These are phyloP conservation scores for Babesia ovata DNA, from an alignment of 169 alveolate genomes.

Conservation along the genomic window DNA sequence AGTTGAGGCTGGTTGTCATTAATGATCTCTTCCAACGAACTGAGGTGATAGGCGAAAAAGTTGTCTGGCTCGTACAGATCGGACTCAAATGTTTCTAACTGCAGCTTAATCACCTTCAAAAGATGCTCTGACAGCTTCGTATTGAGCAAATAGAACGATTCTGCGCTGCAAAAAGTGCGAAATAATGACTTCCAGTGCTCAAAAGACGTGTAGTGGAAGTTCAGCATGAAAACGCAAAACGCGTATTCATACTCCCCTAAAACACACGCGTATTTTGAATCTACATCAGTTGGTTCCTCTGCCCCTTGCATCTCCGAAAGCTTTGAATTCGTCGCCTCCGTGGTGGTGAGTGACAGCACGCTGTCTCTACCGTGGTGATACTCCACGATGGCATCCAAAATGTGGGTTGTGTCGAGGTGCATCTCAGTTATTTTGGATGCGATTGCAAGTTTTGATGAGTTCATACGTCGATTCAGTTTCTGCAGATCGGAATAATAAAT, in stretches of 20 bases:
- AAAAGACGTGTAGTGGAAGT: slow-evolving; percentile 46
- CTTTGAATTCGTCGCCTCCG: not conserved
- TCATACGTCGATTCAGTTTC: slow-evolving; percentile 17
- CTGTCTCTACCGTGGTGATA: slow-evolving; percentile 7
- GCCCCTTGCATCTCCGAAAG: not conserved
- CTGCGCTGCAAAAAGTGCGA: slow-evolving; percentile 57
- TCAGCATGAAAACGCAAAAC: slow-evolving; percentile 50
- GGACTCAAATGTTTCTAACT: slow-evolving; percentile 51
- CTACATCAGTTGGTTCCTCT: not conserved
- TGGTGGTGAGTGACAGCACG: not conserved
- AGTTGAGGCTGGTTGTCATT: slow-evolving; percentile 33
- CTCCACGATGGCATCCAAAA: slow-evolving; percentile 36
- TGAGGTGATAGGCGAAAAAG: slow-evolving; percentile 50
- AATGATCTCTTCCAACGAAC: slow-evolving; percentile 37
- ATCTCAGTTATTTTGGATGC: slow-evolving; percentile 38
- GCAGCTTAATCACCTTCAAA: slow-evolving; percentile 31
- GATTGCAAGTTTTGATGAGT: not conserved
- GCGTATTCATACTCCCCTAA: slow-evolving; percentile 60
- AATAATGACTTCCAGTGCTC: slow-evolving; percentile 53
- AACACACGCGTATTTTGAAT: slow-evolving; percentile 18
- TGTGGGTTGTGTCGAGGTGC: slow-evolving; percentile 57
- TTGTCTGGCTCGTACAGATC: slow-evolving; percentile 59
- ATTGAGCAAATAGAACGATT: slow-evolving; percentile 21
- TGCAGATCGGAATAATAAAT: slow-evolving; percentile 62
- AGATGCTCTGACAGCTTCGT: not conserved